Evolutionary conservation across 2,329 filamentous ascomycete species (phyloP).

Genomic region (Colletotrichum horii): DNA sequence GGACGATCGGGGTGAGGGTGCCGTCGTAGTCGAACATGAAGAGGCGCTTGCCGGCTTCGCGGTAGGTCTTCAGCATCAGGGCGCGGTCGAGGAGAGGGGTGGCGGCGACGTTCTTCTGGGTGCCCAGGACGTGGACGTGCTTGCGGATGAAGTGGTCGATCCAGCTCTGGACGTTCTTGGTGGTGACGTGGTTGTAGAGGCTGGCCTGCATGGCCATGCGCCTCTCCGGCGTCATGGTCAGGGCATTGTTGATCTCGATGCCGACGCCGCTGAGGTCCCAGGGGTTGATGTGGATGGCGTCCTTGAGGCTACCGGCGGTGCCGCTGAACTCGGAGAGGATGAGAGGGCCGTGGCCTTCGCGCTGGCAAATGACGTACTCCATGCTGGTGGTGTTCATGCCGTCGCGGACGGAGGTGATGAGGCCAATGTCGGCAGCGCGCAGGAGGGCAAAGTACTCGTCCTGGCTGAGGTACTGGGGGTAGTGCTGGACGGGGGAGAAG

Average conservation of each 20-base stretch:
- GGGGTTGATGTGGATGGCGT: slow-evolving; percentile 95
- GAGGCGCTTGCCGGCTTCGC: slow-evolving; percentile 75
- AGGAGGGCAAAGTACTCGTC: slow-evolving; percentile 96
- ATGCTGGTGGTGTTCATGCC: slow-evolving; percentile 98
- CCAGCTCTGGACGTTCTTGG: slow-evolving; percentile 87
- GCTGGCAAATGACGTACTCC: slow-evolving; percentile 93
- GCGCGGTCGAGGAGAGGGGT: slow-evolving; percentile 84
- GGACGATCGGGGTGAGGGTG: slow-evolving; percentile 93
- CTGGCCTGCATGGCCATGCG: slow-evolving; percentile 73
- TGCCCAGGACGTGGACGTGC: slow-evolving; percentile 79
- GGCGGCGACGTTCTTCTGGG: slow-evolving; percentile 74
- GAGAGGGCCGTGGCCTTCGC: slow-evolving; percentile 82
- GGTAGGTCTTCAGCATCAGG: slow-evolving; percentile 75
- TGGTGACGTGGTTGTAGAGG: slow-evolving; percentile 84
- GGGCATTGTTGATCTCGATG: slow-evolving; percentile 78
- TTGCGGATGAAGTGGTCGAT: slow-evolving; percentile 79
- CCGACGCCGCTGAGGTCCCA: slow-evolving; percentile 91
- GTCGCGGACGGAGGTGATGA: slow-evolving; percentile 95
- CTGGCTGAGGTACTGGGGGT: slow-evolving; percentile 87
- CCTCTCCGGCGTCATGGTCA: slow-evolving; percentile 74
- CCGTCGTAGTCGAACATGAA: slow-evolving; percentile 99
- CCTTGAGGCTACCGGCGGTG: slow-evolving; percentile 82
- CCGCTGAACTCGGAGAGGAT: slow-evolving; percentile 98
- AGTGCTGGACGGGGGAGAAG: slow-evolving; percentile 92
- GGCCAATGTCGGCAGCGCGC: slow-evolving; percentile 84